These are phyloP conservation scores for Aspergillus hiratsukae DNA, from an alignment of 2,329 filamentous ascomycete species.

Conservation along the genomic window DNA sequence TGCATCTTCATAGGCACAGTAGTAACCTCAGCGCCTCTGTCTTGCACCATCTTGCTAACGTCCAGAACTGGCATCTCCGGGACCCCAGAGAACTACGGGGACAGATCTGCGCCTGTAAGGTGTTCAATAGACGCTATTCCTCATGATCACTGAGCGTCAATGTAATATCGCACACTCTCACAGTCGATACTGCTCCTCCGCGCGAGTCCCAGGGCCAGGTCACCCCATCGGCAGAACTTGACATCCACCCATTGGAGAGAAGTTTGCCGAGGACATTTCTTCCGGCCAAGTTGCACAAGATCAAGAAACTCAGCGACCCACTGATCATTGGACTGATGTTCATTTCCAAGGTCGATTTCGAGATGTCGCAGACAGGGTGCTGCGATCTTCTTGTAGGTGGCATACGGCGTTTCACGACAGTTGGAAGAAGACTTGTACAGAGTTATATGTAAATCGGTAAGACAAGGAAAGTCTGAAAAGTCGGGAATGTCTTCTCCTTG, in stretches of 20 bases:
- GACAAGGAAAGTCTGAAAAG: not conserved
- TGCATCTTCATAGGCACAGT: too few relatives aligned
- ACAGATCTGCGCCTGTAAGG: too few relatives aligned
- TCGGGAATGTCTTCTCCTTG: not conserved
- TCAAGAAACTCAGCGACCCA: not conserved
- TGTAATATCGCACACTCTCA: not conserved
- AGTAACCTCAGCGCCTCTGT: too few relatives aligned
- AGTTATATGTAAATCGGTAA: not conserved
- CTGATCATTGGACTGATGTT: not conserved
- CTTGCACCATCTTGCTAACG: too few relatives aligned
- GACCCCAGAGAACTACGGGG: too few relatives aligned
- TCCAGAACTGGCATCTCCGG: too few relatives aligned
- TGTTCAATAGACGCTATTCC: not conserved
- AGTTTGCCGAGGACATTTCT: not conserved
- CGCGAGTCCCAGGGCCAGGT: not conserved
- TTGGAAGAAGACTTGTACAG: not conserved
- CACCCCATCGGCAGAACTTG: not conserved
- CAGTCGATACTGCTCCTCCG: not conserved
- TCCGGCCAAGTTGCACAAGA: not conserved
- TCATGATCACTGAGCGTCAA: not conserved
- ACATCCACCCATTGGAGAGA: not conserved
- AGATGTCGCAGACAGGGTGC: not conserved
- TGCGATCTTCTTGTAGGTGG: not conserved
- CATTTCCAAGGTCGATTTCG: not conserved
- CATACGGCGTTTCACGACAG: not conserved